A percentile compares a stretch with the other conserved stretches of the same genome.
Conservation (phyloP, 176 grass and related monocot genomes). For the Cenchrus purpureus region DNA sequence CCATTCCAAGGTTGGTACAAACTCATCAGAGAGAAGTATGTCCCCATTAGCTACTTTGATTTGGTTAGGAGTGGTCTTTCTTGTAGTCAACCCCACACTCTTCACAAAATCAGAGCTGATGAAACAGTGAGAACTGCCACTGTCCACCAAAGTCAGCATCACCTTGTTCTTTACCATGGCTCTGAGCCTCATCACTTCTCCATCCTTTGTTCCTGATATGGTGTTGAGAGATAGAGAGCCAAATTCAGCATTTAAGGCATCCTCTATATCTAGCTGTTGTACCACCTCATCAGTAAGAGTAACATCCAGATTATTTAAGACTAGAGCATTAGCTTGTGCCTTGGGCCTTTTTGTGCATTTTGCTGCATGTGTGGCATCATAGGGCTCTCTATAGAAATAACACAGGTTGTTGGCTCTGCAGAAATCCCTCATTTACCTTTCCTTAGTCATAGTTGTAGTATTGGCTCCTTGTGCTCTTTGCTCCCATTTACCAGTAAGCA, state of each 20-base stretch:
- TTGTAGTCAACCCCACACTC: accelerated
- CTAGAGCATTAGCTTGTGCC: not conserved
- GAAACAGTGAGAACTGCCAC: not conserved
- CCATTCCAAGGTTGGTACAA: no score
- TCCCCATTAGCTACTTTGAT: not conserved
- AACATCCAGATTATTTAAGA: not conserved
- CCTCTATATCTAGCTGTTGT: not conserved
- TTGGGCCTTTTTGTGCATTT: not conserved
- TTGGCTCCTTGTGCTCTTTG: no score
- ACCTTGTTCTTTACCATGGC: not conserved
- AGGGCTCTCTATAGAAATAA: not conserved
- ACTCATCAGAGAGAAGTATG: no score
- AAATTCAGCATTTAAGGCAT: not conserved
- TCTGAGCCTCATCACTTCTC: not conserved
- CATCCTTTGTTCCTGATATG: not conserved
- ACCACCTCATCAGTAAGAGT: not conserved
- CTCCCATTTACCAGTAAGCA: no score
- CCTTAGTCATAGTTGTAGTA: not conserved
- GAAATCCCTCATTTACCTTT: not conserved
- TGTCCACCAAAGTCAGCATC: not conserved
- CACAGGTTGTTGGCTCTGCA: not conserved
- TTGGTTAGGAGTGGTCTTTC: not conserved
- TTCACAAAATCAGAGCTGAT: not conserved
- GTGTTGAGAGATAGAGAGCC: not conserved
- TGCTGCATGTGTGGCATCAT: not conserved